Percentiles rank a stretch among this genome's conserved stretches.
Evolutionary conservation across 2,329 filamentous ascomycete species (phyloP).

Genomic region (Knoxdaviesia proteae): DNA sequence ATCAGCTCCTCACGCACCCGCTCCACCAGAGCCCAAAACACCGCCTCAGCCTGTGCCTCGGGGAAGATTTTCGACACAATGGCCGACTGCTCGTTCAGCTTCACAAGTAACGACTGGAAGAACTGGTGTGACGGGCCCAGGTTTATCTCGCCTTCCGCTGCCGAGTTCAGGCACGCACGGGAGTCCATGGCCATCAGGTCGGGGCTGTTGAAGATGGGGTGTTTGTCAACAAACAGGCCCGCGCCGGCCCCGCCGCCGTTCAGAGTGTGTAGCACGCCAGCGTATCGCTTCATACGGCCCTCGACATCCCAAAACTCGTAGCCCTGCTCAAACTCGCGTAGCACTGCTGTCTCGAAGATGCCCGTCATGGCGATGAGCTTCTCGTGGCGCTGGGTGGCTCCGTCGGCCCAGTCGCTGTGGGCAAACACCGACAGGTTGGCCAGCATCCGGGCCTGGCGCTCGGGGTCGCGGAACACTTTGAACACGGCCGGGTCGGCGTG

Average conservation of each 20-base stretch:
- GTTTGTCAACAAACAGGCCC: slow-evolving; percentile 75
- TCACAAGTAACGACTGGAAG: slow-evolving; percentile 51
- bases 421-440: slow-evolving; percentile 61
- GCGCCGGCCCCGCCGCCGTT: slow-evolving; percentile 63
- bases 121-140: slow-evolving; percentile 66
- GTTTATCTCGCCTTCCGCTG: slow-evolving; percentile 43
- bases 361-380: slow-evolving; percentile 54
- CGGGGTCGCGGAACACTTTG: slow-evolving; percentile 67
- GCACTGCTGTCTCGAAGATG: slow-evolving; percentile 76
- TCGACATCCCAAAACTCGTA: slow-evolving; percentile 79
- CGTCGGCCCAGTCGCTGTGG: slow-evolving; percentile 59
- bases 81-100: slow-evolving; percentile 62
- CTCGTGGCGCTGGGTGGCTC: slow-evolving; percentile 49
- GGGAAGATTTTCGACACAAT: slow-evolving; percentile 74
- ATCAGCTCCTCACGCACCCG: slow-evolving; percentile 70
- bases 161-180: slow-evolving; percentile 60
- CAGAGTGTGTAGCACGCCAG: slow-evolving; percentile 60
- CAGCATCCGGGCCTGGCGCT: slow-evolving; percentile 78
- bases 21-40: slow-evolving; percentile 61
- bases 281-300: slow-evolving; percentile 74
- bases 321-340: slow-evolving; percentile 82
- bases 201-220: slow-evolving; percentile 59
- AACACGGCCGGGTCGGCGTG: slow-evolving; percentile 73
- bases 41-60: slow-evolving; percentile 29
- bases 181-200: slow-evolving; percentile 47